A percentile compares a stretch with the other conserved stretches of the same genome.
Conservation (phyloP, 2,329 filamentous ascomycete species). For the Teratosphaeriaceae sp. region DNA sequence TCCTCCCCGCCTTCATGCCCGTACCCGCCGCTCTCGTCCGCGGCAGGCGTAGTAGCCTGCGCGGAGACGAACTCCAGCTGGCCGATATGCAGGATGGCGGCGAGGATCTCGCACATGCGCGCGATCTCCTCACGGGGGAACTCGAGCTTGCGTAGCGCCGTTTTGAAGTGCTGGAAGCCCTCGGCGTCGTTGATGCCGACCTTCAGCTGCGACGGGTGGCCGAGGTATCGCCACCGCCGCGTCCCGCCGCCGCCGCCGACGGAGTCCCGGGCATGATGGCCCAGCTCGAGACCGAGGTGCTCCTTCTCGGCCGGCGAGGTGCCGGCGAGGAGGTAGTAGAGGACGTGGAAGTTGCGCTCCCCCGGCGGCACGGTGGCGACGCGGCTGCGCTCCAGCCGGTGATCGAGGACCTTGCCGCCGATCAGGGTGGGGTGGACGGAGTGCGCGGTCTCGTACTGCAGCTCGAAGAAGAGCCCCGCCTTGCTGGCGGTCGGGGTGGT, state of each 20-base stretch:
- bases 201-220: constrained; percentile 93
- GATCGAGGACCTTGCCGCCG: constrained; percentile 89
- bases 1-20: constrained; percentile 89
- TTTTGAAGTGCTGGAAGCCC: constrained; percentile 97
- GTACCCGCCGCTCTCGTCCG: constrained; percentile 91
- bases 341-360: constrained; percentile 90
- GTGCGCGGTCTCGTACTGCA: constrained; percentile 90
- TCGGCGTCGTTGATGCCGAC: constrained; percentile 94
- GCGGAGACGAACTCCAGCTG: constrained; percentile 89
- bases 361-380: constrained; percentile 90
- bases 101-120: constrained; percentile 91
- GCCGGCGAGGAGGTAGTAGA: constrained; percentile 92
- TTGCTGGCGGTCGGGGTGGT: constrained; percentile 95
- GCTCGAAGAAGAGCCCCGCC: constrained; percentile 87
- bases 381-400: constrained; percentile 84
- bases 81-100: constrained; percentile 91
- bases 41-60: constrained; percentile 68
- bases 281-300: constrained; percentile 62
- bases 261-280: constrained; percentile 43
- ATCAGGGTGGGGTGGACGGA: constrained; percentile 80
- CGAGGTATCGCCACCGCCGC: constrained; percentile 92
- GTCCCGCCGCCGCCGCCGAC: constrained; percentile 42
- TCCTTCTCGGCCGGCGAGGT: constrained; percentile 85
- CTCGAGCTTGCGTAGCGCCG: constrained; percentile 84
- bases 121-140: constrained; percentile 91